phyloP scores from a whole-genome alignment of 2,329 filamentous ascomycete genomes.

The Aspergillus niger region DNA sequence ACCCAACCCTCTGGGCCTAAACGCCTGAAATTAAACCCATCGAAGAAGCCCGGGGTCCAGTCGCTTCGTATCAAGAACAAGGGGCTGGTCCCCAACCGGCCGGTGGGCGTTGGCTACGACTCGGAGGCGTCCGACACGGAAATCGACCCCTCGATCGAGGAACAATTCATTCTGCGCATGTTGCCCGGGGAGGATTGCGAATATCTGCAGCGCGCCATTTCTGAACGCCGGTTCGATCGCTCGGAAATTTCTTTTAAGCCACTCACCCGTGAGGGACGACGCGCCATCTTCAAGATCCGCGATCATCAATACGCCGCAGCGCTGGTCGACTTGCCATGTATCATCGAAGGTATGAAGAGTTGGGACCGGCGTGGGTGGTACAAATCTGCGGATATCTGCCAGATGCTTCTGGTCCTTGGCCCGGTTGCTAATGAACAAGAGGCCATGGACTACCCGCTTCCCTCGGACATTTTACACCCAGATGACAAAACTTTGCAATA shows the following conservation, averaged over 20 bases:
- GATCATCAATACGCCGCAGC: conserved; percentile 73
- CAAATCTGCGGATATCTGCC: conserved; percentile 84
- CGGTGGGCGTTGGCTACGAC: conserved; percentile 88
- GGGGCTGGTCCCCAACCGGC: conserved; percentile 68
- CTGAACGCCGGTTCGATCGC: conserved; percentile 75
- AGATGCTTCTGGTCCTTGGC: conserved; percentile 82
- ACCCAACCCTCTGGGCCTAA: conserved; percentile 35
- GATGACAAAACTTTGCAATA: conserved; percentile 67
- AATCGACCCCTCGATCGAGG: conserved; percentile 81
- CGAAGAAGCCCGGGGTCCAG: conserved; percentile 43
- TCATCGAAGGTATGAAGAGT: conserved; percentile 89
- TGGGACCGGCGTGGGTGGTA: conserved; percentile 88
- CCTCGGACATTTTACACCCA: conserved; percentile 63
- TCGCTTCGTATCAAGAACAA: conserved; percentile 64
- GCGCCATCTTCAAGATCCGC: conserved; percentile 71
- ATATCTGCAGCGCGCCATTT: conserved; percentile 73
- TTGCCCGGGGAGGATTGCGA: conserved; percentile 81
- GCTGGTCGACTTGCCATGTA: conserved; percentile 80
- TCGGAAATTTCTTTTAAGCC: conserved; percentile 81
- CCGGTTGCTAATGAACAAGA: conserved; percentile 67
- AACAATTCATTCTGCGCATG: conserved; percentile 89
- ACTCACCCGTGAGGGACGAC: conserved; percentile 66
- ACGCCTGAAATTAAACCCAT: conserved; percentile 42
- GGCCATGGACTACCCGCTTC: conserved; percentile 67
- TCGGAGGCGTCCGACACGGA: conserved; percentile 93